phyloP scores from a whole-genome alignment of 331 rosid genomes.

The Quercus tomentella region DNA sequence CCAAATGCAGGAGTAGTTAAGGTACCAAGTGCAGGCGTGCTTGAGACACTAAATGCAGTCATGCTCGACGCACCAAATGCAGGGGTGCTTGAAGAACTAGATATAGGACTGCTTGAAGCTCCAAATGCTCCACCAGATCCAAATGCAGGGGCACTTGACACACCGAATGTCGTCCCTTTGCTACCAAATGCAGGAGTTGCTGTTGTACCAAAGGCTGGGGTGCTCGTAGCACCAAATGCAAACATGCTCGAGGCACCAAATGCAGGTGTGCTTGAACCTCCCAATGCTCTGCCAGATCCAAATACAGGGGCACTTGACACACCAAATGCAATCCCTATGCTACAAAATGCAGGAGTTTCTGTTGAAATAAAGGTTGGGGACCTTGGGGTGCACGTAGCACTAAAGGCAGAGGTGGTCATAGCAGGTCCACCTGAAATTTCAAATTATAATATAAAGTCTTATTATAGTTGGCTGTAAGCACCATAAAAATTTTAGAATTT shows the following conservation, averaged over 20 bases:
- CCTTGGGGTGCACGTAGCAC: too few relatives aligned
- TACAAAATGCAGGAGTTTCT: constrained; percentile 20
- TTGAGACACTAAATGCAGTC: constrained; percentile 32
- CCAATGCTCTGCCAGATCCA: constrained; percentile 35
- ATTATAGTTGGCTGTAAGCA: neutral
- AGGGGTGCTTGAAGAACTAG: constrained; percentile 28
- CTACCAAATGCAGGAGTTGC: constrained; percentile 13
- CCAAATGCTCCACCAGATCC: constrained; percentile 26
- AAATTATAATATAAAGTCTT: neutral
- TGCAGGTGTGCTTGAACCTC: constrained; percentile 26
- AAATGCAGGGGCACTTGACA: constrained; percentile 30
- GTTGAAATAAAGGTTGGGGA: too few relatives aligned
- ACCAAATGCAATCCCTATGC: constrained; percentile 28
- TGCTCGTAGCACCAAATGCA: constrained; percentile 32
- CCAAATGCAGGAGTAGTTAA: constrained; percentile 33
- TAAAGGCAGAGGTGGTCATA: constrained; percentile 23
- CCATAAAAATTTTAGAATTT: neutral
- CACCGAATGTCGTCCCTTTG: neutral
- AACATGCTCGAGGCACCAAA: constrained; percentile 31
- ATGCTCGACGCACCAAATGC: constrained; percentile 31
- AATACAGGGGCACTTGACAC: constrained; percentile 27
- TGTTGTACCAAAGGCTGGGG: constrained; percentile 32
- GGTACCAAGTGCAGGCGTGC: constrained; percentile 49
- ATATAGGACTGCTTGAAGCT: constrained; percentile 23
- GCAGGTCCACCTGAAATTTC: constrained; percentile 70